phyloP scores from a whole-genome alignment of 2,329 filamentous ascomycete genomes.

The Fusarium vanettenii region DNA sequence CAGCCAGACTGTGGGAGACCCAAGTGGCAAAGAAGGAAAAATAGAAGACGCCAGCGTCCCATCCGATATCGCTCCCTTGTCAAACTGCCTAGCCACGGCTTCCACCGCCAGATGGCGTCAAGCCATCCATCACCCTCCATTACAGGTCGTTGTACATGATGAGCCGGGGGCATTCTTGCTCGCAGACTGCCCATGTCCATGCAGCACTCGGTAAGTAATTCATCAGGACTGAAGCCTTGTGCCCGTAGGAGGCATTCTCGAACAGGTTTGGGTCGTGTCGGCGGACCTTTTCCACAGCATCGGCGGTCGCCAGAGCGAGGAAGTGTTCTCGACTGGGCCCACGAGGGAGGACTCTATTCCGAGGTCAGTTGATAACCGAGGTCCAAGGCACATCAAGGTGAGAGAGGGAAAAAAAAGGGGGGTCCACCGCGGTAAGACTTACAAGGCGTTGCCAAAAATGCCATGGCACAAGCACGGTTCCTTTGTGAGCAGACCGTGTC shows the following conservation, averaged over 20 bases:
- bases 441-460: constrained; percentile 72
- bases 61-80: constrained; percentile 15
- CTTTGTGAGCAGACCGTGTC: constrained; percentile 70
- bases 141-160: constrained; percentile 53
- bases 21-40: constrained; percentile 6
- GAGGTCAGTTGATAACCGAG: constrained; percentile 36
- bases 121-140: constrained; percentile 22
- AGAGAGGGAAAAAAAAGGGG: constrained; percentile 50
- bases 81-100: not conserved
- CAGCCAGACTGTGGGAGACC: not conserved
- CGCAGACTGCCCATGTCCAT: constrained; percentile 52
- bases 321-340: constrained; percentile 62
- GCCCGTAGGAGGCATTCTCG: constrained; percentile 52
- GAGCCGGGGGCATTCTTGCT: constrained; percentile 48
- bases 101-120: not conserved
- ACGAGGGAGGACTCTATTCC: constrained; percentile 45
- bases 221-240: constrained; percentile 47
- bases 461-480: constrained; percentile 75
- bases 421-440: constrained; percentile 52
- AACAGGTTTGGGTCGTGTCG: constrained; percentile 48
- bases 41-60: constrained; percentile 8
- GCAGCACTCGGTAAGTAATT: constrained; percentile 52
- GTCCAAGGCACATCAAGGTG: constrained; percentile 4
- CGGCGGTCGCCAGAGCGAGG: constrained; percentile 66
- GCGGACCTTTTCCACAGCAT: constrained; percentile 62